phyloP scores from a whole-genome alignment of 306 rosid species.

The Castanospermum australe region DNA sequence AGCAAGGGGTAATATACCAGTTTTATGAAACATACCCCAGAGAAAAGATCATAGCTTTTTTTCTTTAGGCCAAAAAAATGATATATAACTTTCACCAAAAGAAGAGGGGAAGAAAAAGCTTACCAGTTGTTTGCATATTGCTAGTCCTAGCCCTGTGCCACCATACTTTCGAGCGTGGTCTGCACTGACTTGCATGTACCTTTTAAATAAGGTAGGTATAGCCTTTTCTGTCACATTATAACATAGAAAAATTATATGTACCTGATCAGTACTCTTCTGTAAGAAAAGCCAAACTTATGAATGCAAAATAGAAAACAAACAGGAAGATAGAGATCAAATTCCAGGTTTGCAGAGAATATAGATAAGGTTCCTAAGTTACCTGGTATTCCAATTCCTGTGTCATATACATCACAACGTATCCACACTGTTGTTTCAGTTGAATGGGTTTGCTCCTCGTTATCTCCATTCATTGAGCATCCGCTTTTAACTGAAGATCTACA shows the following conservation, averaged over 20 bases:
- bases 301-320: neutral
- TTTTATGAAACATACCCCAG: neutral
- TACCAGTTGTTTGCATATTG: constrained; percentile 99
- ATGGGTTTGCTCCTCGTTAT: constrained; percentile 43
- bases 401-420: constrained; percentile 88
- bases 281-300: neutral
- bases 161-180: constrained; percentile 97
- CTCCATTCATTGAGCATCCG: constrained; percentile 52
- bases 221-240: constrained; percentile 66
- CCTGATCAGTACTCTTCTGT: neutral
- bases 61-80: neutral
- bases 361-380: constrained; percentile 41
- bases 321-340: neutral
- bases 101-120: constrained; percentile 1
- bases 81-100: neutral
- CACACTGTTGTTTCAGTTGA: constrained; percentile 74
- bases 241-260: neutral
- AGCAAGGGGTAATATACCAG: neutral
- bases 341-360: neutral
- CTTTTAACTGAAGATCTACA: constrained; percentile 52
- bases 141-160: constrained; percentile 93
- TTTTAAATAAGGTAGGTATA: constrained; percentile 73
- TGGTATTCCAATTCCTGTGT: constrained; percentile 99
- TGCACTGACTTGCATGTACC: constrained; percentile 99
- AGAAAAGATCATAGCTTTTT: neutral